Evolutionary conservation across 495 filamentous ascomycete species (phyloP).

Genomic region (Neurospora cerealis): DNA sequence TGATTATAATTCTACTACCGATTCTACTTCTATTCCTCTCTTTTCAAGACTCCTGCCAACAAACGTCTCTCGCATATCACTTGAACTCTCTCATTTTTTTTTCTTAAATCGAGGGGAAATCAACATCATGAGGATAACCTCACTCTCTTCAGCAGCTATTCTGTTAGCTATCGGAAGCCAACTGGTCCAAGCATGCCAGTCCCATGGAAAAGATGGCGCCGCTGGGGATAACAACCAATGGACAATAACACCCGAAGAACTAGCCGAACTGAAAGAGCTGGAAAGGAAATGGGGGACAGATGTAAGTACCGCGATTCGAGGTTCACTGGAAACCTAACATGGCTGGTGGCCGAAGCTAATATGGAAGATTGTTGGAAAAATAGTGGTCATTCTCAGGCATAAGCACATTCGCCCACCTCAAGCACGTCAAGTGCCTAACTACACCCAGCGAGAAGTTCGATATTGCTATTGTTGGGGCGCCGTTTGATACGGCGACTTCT

Average conservation of each 20-base stretch:
- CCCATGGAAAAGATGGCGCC: too few relatives aligned
- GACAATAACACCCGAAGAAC: conserved; percentile 28
- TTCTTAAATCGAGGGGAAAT: neutral
- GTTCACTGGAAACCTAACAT: neutral
- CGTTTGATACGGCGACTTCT: conserved; percentile 74
- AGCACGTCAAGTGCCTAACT: conserved; percentile 63
- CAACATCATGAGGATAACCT: neutral
- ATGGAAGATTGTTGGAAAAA: neutral
- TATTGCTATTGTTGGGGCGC: conserved; percentile 72
- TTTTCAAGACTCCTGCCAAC: neutral
- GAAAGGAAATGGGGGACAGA: conserved; percentile 50
- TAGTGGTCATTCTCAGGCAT: conserved; percentile 74
- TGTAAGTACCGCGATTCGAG: neutral
- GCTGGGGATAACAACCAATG: too few relatives aligned
- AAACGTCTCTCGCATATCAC: neutral
- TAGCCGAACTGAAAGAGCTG: conserved; percentile 42
- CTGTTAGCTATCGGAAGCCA: neutral
- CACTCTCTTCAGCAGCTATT: neutral
- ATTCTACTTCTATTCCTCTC: neutral
- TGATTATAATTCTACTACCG: neutral
- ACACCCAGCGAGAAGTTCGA: conserved; percentile 58
- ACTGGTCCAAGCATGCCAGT: conserved; percentile 8
- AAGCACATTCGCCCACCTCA: conserved; percentile 69
- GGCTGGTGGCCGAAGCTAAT: conserved; percentile 2
- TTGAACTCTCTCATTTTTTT: neutral